phyloP scores from a whole-genome alignment of 2,329 filamentous ascomycete species.

The Cyanodermella asteris region DNA sequence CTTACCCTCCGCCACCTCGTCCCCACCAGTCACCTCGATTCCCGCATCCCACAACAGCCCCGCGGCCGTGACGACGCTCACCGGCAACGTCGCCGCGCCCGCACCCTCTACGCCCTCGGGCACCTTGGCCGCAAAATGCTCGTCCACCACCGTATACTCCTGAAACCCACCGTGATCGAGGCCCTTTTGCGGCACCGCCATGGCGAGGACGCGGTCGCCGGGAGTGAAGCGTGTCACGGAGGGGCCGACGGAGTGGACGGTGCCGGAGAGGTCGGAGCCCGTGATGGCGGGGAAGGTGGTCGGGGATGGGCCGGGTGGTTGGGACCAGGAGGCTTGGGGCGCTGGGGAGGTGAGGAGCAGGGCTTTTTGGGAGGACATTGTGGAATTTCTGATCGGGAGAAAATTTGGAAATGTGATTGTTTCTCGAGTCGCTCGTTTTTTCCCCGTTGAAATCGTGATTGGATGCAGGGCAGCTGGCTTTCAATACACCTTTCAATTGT shows the following conservation, averaged over 20 bases:
- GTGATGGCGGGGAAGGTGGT: conserved; percentile 6
- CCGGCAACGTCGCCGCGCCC: conserved; percentile 11
- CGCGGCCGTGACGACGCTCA: conserved; percentile 10
- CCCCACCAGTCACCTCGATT: too few relatives aligned
- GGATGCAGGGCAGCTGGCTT: too few relatives aligned
- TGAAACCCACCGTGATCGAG: conserved; percentile 7
- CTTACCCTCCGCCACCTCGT: conserved; percentile 9
- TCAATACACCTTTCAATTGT: too few relatives aligned
- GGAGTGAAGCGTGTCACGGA: conserved; percentile 8
- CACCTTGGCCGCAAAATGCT: conserved; percentile 7
- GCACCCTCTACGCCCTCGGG: conserved; percentile 10
- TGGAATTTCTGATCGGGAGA: too few relatives aligned
- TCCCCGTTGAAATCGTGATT: too few relatives aligned
- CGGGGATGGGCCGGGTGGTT: too few relatives aligned
- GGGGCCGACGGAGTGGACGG: conserved; percentile 5
- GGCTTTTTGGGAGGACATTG: too few relatives aligned
- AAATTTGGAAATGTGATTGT: too few relatives aligned
- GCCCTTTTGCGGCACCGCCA: conserved; percentile 2
- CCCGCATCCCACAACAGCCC: too few relatives aligned
- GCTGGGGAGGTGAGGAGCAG: too few relatives aligned
- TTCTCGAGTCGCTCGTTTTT: too few relatives aligned
- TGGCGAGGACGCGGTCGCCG: conserved; percentile 6
- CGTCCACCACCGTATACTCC: conserved; percentile 5
- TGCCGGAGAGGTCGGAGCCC: conserved; percentile 7
- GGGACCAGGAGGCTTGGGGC: too few relatives aligned